Base-by-base conservation (phyloP, 352 stramenopile genomes). In the Pythium aristosporum region DNA sequence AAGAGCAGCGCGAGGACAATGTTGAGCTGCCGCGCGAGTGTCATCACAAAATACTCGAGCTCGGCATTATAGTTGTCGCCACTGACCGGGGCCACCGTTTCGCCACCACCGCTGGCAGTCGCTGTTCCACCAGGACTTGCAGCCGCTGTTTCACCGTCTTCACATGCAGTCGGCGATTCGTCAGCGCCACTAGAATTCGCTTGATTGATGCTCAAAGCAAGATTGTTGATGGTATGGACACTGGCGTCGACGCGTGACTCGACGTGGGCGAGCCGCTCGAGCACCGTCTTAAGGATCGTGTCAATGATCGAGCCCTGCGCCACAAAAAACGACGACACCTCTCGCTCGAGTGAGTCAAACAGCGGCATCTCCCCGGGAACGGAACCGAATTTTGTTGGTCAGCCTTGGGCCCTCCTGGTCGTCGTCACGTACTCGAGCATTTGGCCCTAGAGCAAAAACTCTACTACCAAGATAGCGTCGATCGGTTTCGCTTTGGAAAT, bases 261-360 rank as follows among this genome's bases (percentile, higher is more conserved):
- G 37, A 82, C 54, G 11, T 49, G 57, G 16, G 66, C 61, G 67
- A 87, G 69, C 21, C 79, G 77, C 34, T 88, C 79, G 61, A 90
- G 74, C 21, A 88, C 49, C 34, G 68, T 79, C 58, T 77, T 79
- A 41, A 87, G 67, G 52, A 90, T 69, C 49, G 72, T 44, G 54
- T 88, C 81, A 34, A 88, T 84, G 42, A 88, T 78, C n/a, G 79
- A 78, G 37, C 81, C 81, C 43, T 90, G 79, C n/a, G 81, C 79
- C 20, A 90, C 79, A 36, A 88, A 87, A 76, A 88, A 88, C 59
- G 74, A 71, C 28, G 81, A 69, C 30, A 88, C 67, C 51, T 90
- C 79, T 48, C 67, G 67, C 69, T 90, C 81, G 41, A 90, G 75
- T 37, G 66, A 67, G 47, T 88, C 81, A 63, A 90, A 90, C 34